Evolutionary conservation across 2,329 filamentous ascomycete genomes (phyloP).

Genomic region (Trichophaea hybrida): DNA sequence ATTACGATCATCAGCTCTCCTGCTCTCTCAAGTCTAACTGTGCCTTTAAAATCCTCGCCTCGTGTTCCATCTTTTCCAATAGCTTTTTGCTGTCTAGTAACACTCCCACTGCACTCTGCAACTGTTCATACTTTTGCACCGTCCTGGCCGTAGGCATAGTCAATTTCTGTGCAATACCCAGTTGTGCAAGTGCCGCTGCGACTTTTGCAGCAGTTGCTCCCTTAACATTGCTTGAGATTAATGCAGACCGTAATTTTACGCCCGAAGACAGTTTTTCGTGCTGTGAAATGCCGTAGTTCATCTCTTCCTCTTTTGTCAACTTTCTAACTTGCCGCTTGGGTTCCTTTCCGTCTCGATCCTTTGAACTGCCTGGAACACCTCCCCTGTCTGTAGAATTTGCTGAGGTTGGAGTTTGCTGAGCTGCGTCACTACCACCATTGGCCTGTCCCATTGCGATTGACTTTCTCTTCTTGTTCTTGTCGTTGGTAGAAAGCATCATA

Average conservation of each 20-base stretch:
- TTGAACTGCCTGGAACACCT: background rate
- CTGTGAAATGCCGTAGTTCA: constrained; percentile 67
- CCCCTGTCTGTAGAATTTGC: constrained; percentile 30
- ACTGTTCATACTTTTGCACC: constrained; percentile 53
- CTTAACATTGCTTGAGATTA: constrained; percentile 46
- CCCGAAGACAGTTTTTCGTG: constrained; percentile 76
- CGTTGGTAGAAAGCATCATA: constrained; percentile 57
- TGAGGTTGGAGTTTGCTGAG: constrained; percentile 31
- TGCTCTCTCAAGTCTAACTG: constrained; percentile 21
- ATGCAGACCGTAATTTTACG: constrained; percentile 78
- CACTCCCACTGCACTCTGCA: constrained; percentile 52
- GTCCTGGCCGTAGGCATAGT: constrained; percentile 61
- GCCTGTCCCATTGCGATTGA: constrained; percentile 44
- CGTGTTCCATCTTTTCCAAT: constrained; percentile 53
- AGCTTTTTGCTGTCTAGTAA: constrained; percentile 62
- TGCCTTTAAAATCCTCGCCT: constrained; percentile 24
- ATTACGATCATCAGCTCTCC: constrained; percentile 1
- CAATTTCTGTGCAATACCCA: constrained; percentile 55
- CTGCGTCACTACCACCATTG: constrained; percentile 33
- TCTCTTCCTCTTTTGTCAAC: constrained; percentile 60
- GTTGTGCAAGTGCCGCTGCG: constrained; percentile 41
- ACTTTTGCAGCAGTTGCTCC: constrained; percentile 21
- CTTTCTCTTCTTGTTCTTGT: constrained; percentile 81
- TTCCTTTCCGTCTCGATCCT: constrained; percentile 20
- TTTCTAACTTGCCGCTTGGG: constrained; percentile 46